Evolutionary conservation across 1,284 basidiomycete species (phyloP).

Genomic region (Trichosporon sp.): DNA sequence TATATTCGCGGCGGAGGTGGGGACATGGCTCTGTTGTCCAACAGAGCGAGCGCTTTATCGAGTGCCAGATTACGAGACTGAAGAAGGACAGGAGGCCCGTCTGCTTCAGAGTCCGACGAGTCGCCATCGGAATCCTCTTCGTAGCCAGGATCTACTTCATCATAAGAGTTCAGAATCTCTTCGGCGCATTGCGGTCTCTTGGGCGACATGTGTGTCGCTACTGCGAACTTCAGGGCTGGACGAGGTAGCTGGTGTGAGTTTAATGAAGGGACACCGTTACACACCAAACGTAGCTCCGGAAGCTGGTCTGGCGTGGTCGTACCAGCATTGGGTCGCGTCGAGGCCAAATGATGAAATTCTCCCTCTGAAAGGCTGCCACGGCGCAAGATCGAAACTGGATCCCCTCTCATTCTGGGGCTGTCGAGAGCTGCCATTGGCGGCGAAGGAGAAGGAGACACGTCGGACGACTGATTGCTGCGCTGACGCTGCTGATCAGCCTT

Average conservation of each 20-base stretch:
- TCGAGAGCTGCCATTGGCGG: slow-evolving; percentile 31
- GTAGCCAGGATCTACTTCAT: slow-evolving; percentile 26
- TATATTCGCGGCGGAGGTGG: neutral
- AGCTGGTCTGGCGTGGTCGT: neutral
- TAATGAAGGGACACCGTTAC: neutral
- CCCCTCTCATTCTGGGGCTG: slow-evolving; percentile 19
- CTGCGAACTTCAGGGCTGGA: slow-evolving; percentile 30
- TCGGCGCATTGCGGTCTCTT: neutral
- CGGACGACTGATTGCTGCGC: slow-evolving; percentile 6
- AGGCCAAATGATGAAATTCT: slow-evolving; percentile 16
- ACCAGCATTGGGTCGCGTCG: neutral
- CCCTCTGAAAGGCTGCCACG: slow-evolving; percentile 27
- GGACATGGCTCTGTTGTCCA: neutral
- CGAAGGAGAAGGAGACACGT: slow-evolving; percentile 21
- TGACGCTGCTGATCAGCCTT: neutral
- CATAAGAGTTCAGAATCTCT: neutral
- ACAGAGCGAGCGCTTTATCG: slow-evolving; percentile 16
- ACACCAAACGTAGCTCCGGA: neutral
- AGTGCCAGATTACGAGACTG: slow-evolving; percentile 19
- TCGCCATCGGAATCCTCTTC: slow-evolving; percentile 38
- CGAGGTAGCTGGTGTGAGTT: neutral
- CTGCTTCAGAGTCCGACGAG: slow-evolving; percentile 28
- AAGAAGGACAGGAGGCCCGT: slow-evolving; percentile 7
- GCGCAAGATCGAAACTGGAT: slow-evolving; percentile 29
- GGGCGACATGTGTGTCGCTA: slow-evolving; percentile 13